Evolutionary conservation across 176 grass and related monocot genomes (phyloP), one percentile per base, ranked within the genome.

Genomic region (Otatea glauca): DNA sequence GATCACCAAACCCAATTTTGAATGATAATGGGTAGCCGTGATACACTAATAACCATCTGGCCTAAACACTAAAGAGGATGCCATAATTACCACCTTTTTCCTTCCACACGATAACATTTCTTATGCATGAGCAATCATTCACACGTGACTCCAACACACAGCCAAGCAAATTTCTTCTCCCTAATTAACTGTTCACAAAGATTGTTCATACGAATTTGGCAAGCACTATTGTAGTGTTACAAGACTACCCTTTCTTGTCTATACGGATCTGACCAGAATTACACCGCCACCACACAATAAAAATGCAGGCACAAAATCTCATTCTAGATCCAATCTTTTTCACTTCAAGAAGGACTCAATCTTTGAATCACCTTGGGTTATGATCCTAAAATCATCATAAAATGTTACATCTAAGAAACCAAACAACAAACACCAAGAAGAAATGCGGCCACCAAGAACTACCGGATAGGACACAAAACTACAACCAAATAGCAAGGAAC

Each of bases 11-110:
- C 58, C 11, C 72, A 70, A 62, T 75, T 61, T 0, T 5, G 70
- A 66, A 49, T 21, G 50, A 1, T n/a, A 80, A 54, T 23, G 60
- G 50, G 45, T 32, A 49, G 39, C 17, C 47, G 0, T 3, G 27
- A 13, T 15, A 51, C 41, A 35, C 48, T 51, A 74, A 4, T 45
- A 29, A 58, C 20, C 27, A 63, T 18, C 35, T 14, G 11, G 51
- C 9, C 3, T 69, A 49, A 16, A 20, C 24, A 70, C 23, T 49
- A 15, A 50, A 45, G 62, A 63, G 24, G 83, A 16, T 43, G 48
- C 8, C 71, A 77, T 76, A 61, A 81, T 27, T n/a, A 24, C 76
- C 70, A 20, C 51, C 70, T 89, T 85, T 89, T 12, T 1, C 37
- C 21, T 0, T 24, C 20, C 39, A 14, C 59, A 88, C 25, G 62